Evolutionary conservation across 306 rosid genomes (phyloP), one percentile per base, ranked within the genome.

Genomic region (Malus asiatica): DNA sequence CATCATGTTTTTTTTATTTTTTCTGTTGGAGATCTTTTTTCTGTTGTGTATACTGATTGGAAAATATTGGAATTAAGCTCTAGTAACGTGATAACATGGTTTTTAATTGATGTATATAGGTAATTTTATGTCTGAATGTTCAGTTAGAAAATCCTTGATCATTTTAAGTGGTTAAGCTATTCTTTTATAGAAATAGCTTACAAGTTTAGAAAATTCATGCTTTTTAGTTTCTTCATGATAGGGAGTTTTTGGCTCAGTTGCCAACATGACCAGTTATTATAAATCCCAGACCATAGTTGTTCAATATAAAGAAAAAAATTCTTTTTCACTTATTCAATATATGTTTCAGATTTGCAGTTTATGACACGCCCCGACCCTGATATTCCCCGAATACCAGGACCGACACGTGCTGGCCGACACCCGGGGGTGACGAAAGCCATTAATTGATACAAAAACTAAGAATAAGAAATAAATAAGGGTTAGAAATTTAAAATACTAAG

Each of bases 281-380:
- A 51, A 57, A 16, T 57, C 4, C 8, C 3, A 8, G 12, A 66
- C 27, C 71, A 14, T 44, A 23, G 29, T 42, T 11, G 45, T 40
- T 30, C 52, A 66, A 66, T 6, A 3, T 42, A 46, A 27, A 25
- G 58, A 30, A n/a, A 63, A 29, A 29, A 13, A 4, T 29, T 69
- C 27, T 46, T 13, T 4, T 29, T 32, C 40, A 2, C 51, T 52
- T 57, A 45, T 74, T 69, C 38, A n/a, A 44, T 20, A 45, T 35
- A 74, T 81, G 53, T 72, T 86, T 88, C 85, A 94, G 98, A 78
- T 90, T 48, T 90, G 98, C 93, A 94, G 90, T 83, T 84, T 94
- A 81, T 25, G 25, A 25, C 25, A 25, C 25, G 25, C 25, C 1
- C 25, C 25, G 25, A 25, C 25, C 25, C 25, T 25, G 25, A 25